A percentile compares a stretch with the other conserved stretches of the same genome.
phyloP scores from a whole-genome alignment of 768 basidiomycete species.

The Hortiboletus campestris region DNA sequence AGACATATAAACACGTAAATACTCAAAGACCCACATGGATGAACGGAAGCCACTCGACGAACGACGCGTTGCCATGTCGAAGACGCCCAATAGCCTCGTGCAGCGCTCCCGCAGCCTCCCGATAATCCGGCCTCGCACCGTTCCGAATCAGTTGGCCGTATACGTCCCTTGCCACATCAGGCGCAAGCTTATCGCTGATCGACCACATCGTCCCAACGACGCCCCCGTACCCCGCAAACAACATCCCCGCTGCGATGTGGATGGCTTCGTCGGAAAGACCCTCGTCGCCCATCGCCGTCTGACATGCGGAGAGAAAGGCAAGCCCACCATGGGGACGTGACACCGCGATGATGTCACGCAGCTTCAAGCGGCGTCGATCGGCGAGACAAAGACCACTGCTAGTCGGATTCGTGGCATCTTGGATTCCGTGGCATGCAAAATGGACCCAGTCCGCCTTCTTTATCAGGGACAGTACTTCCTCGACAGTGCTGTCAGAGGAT shows the following conservation, averaged over 20 bases:
- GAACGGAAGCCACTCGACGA: slow-evolving; percentile 7
- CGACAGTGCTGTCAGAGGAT: slow-evolving; percentile 8
- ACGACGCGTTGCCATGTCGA: neutral
- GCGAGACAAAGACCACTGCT: too few relatives aligned
- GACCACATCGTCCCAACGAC: slow-evolving; percentile 3
- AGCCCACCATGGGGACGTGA: neutral
- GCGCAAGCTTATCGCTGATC: slow-evolving; percentile 25
- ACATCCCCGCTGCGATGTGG: slow-evolving; percentile 24
- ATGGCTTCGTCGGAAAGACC: too few relatives aligned
- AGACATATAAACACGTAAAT: too few relatives aligned
- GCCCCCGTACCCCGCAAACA: slow-evolving; percentile 29
- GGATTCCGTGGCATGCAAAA: too few relatives aligned
- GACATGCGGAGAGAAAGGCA: too few relatives aligned
- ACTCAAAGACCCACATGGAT: slow-evolving; percentile 7
- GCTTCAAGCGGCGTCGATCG: neutral
- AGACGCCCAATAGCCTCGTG: neutral
- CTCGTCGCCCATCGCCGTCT: too few relatives aligned
- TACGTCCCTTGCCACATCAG: slow-evolving; percentile 31
- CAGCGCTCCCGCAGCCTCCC: neutral
- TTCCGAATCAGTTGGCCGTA: slow-evolving; percentile 19
- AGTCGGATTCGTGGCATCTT: too few relatives aligned
- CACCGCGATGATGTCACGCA: neutral
- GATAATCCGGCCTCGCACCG: neutral
- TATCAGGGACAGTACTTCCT: neutral
- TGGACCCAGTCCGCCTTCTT: too few relatives aligned